These are phyloP conservation scores for Metschnikowia continentalis DNA, from an alignment of 805 yeast genomes.

Conservation along the genomic window DNA sequence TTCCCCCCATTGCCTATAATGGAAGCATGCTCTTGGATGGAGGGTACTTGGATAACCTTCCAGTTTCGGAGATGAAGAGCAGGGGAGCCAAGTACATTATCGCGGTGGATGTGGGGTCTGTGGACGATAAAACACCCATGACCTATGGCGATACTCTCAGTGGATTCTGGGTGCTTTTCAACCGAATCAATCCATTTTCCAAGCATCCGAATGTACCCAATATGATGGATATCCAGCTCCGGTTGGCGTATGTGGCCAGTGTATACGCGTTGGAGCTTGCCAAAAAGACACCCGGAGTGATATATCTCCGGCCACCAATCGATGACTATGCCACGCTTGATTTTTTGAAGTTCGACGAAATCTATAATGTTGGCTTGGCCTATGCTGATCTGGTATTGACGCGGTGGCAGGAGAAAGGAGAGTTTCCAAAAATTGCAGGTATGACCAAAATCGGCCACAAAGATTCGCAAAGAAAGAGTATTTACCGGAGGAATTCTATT, in stretches of 20 bases:
- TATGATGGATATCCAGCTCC: conserved; percentile 90
- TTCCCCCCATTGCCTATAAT: conserved; percentile 83
- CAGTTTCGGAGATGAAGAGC: conserved; percentile 87
- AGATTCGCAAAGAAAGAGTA: conserved; percentile 6
- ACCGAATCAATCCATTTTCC: conserved; percentile 88
- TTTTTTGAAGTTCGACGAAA: conserved; percentile 87
- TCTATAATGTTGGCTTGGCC: conserved; percentile 70
- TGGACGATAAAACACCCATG: conserved; percentile 88
- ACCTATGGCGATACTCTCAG: conserved; percentile 87
- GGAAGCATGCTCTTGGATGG: conserved; percentile 95
- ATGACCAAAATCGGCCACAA: conserved; percentile 9
- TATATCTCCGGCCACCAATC: conserved; percentile 90
- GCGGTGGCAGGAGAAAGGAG: conserved; percentile 47
- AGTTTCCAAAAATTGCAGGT: conserved; percentile 63
- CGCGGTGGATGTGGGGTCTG: conserved; percentile 95
- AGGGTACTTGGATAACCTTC: conserved; percentile 90
- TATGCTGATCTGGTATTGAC: conserved; percentile 63
- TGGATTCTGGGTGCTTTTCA: conserved; percentile 86
- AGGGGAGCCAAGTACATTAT: conserved; percentile 82
- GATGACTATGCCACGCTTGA: conserved; percentile 89
- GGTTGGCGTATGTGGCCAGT: conserved; percentile 91
- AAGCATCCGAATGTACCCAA: conserved; percentile 84
- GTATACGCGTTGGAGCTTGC: conserved; percentile 91
- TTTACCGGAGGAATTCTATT: conserved; percentile 17
- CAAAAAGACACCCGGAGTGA: conserved; percentile 76